Base-by-base conservation (phyloP, 257 asterid genomes). In the Catharanthus roseus region DNA sequence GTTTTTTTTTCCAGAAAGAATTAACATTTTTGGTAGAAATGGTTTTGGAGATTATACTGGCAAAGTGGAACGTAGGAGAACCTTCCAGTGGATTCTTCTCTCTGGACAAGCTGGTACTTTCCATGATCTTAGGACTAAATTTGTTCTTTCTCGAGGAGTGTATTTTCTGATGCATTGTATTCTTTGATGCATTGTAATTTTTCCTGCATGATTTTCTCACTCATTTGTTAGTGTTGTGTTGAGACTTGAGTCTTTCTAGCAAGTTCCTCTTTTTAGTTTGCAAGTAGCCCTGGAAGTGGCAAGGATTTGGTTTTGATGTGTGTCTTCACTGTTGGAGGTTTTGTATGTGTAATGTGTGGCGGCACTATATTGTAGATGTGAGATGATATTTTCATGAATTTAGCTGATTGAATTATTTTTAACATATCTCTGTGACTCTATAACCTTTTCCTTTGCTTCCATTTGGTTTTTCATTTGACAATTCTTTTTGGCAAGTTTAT, bases 41-140 rank as follows among this genome's bases (percentile, higher is more conserved):
- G 83, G 74, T 55, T 77, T 69, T 72, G 92, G 91, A 72, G 81
- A 85, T 65, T 73, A 70, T 72, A 75, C 77, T 71, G 31, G 82
- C 82, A 74, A 78, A 72, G 77, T 79, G 65, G 73, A 66, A 73
- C 73, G 67, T 47, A 28, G 42, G 51, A 80, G 80, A 72, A 62
- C 75, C 33, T 76, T 85, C 78, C 85, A 55, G 51, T 88, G 97
- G 95, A 72, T 81, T 81, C 77, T 84, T 73, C 79, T 90, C 39
- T 79, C 88, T 72, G 96, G 90, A 44, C 91, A 80, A 61, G 93
- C 93, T 72, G 98, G 98, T 92, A 80, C 49, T 3, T 11, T 36
- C 62, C 28, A 67, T 28, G 39, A 36, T 72, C 28, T 62, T 34
- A 18, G 5, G 18, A 16, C 3, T 15, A 15, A 61, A 51, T 70